Conservation (phyloP, 371 early-diverging fungal species). For the Dipsacomyces acuminosporus region DNA sequence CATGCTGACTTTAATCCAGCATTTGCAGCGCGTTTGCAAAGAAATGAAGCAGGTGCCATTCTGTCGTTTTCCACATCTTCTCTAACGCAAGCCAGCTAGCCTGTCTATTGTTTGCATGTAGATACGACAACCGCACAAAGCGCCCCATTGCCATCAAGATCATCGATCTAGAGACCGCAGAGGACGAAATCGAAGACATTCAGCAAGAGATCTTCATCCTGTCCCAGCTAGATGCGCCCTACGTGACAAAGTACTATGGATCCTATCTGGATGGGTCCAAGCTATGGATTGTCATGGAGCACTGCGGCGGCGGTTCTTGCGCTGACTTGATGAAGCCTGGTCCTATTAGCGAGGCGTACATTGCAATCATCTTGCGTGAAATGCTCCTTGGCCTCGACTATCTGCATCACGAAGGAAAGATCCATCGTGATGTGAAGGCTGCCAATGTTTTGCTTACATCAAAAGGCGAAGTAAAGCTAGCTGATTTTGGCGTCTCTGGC, state of each 20-base stretch:
- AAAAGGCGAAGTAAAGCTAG: constrained; percentile 73
- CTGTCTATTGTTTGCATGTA: constrained; percentile 44
- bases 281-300: constrained; percentile 94
- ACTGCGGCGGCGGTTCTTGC: constrained; percentile 86
- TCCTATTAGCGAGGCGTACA: constrained; percentile 76
- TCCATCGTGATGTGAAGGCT: constrained; percentile 92
- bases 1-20: too few species aligned
- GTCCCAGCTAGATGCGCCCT: constrained; percentile 87
- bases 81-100: constrained; percentile 8
- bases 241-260: constrained; percentile 86
- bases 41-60: too few species aligned
- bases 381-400: constrained; percentile 90
- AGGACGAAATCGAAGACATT: constrained; percentile 98
- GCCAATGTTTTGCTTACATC: constrained; percentile 47
- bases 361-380: constrained; percentile 90
- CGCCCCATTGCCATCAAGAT: constrained; percentile 88
- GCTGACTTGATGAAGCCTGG: constrained; percentile 87
- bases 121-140: constrained; percentile 69
- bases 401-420: constrained; percentile 86
- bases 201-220: constrained; percentile 94
- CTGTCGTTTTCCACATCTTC: constrained; percentile 1
- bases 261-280: constrained; percentile 76
- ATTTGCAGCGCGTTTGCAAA: too few species aligned
- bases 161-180: constrained; percentile 88
- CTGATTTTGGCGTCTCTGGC: constrained; percentile 97